Evolutionary conservation across 2,329 filamentous ascomycete species (phyloP).

Genomic region (Aspergillus niger): DNA sequence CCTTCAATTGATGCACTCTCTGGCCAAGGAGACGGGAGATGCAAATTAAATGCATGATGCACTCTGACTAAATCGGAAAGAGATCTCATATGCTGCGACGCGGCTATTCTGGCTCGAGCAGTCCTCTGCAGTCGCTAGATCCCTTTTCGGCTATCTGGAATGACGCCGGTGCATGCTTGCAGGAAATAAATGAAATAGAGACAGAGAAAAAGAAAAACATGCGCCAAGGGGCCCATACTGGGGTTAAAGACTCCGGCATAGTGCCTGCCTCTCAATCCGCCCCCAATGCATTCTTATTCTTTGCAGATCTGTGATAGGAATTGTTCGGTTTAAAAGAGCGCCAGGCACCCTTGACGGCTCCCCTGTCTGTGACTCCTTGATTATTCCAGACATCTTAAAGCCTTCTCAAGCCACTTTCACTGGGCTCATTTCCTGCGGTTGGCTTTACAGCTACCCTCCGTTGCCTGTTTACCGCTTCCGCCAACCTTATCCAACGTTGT

Average conservation of each 20-base stretch:
- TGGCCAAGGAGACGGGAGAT: background rate
- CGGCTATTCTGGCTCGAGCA: background rate
- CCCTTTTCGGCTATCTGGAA: background rate
- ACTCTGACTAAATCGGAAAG: conserved; percentile 7
- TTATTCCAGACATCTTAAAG: background rate
- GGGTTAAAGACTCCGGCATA: background rate
- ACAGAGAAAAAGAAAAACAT: background rate
- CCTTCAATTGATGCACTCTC: background rate
- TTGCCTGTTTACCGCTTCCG: background rate
- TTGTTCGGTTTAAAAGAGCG: background rate
- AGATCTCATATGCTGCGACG: conserved; percentile 7
- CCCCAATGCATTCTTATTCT: background rate
- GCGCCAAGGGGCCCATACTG: background rate
- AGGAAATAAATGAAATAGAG: background rate
- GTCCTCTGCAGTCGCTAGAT: background rate
- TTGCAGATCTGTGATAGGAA: background rate
- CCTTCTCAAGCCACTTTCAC: background rate
- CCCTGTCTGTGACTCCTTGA: too few relatives aligned
- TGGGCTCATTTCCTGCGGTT: background rate
- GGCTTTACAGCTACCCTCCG: background rate
- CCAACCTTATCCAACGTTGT: background rate
- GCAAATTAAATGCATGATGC: conserved; percentile 2
- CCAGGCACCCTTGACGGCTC: background rate
- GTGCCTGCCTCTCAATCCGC: background rate
- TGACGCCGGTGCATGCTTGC: background rate